Base-by-base conservation (phyloP, 495 filamentous ascomycete genomes). In the Podospora conica region DNA sequence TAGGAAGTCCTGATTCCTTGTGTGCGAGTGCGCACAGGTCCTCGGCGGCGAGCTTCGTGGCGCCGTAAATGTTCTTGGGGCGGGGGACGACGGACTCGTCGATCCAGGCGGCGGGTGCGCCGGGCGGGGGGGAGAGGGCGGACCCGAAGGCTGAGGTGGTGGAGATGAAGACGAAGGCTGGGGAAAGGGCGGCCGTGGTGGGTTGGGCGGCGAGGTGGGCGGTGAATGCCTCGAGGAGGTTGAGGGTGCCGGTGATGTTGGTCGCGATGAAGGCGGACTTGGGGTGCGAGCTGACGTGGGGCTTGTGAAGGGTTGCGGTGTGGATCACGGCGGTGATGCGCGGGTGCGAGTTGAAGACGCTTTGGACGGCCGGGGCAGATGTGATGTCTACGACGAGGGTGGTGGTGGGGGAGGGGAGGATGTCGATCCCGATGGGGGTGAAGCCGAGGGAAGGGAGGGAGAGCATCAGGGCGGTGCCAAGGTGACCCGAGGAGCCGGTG, bases 11-110 rank as follows among this genome's bases (percentile, higher is more conserved):
- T 0, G 56, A 29, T 53, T 73, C 48, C 18, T 33, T 55, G 33
- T 66, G 48, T n/a, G 69, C 60, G 3, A 75, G 56, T 20, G 29
- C 27, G 61, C 74, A 76, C 3, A 75, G 6, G 21, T 75, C 72
- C 56, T 76, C 74, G 10, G 74, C 74, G 1, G 68, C 68, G 18
- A 55, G 31, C 59, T 76, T 76, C 31, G 72, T 74, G 10, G 64
- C 58, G 60, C 74, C 74, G 64, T 76, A 76, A 53, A 76, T 71
- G 58, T 76, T 76, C 22, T 76, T 76, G 3, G 72, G 70, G 3
- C 21, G 23, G 27, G 66, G 66, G 1, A 24, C 53, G 9, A 71
- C 68, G 1, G 54, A n/a, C 56, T 76, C 74, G 59, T 69, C 61
- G 59, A 76, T 76, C 70, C 71, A 73, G 12, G 33, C 64, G 12